phyloP scores from a whole-genome alignment of 1,139 yeast genomes.

The Taphrina communis region DNA sequence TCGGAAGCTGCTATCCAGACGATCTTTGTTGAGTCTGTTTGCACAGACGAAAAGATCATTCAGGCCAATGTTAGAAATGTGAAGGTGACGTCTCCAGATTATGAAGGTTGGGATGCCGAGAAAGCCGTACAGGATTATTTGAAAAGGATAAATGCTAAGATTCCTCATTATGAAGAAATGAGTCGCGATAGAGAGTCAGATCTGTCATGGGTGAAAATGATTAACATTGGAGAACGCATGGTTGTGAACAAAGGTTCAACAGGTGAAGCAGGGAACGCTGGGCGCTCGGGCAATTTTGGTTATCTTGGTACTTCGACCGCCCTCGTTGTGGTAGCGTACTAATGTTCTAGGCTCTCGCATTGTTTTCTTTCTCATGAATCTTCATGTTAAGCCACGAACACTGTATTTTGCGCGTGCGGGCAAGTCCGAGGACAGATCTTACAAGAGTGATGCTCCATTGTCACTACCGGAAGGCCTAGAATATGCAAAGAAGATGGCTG shows the following conservation, averaged over 20 bases:
- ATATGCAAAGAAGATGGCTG: constrained; percentile 54
- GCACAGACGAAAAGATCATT: constrained; percentile 73
- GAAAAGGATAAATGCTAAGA: constrained; percentile 56
- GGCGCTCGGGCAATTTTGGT: constrained; percentile 33
- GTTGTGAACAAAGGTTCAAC: constrained; percentile 82
- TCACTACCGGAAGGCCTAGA: constrained; percentile 50
- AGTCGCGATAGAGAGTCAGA: constrained; percentile 55
- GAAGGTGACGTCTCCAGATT: constrained; percentile 80
- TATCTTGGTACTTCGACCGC: constrained; percentile 14
- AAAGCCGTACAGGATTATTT: constrained; percentile 56
- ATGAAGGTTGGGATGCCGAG: constrained; percentile 68
- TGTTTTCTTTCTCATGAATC: constrained; percentile 60
- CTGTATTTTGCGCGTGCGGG: constrained; percentile 51
- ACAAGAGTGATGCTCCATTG: constrained; percentile 35
- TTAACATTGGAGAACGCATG: constrained; percentile 88
- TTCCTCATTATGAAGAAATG: constrained; percentile 58
- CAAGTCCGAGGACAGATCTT: constrained; percentile 47
- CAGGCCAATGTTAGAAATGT: constrained; percentile 84
- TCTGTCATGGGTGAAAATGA: constrained; percentile 75
- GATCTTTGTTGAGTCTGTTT: constrained; percentile 83
- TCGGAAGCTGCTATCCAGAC: constrained; percentile 69
- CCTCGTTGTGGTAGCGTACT: not conserved
- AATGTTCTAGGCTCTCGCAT: constrained; percentile 64
- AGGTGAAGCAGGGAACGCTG: constrained; percentile 48
- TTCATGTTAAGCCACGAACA: constrained; percentile 46